Conservation (phyloP, 2,329 filamentous ascomycete genomes). For the Amesomyces nigricolor region DNA sequence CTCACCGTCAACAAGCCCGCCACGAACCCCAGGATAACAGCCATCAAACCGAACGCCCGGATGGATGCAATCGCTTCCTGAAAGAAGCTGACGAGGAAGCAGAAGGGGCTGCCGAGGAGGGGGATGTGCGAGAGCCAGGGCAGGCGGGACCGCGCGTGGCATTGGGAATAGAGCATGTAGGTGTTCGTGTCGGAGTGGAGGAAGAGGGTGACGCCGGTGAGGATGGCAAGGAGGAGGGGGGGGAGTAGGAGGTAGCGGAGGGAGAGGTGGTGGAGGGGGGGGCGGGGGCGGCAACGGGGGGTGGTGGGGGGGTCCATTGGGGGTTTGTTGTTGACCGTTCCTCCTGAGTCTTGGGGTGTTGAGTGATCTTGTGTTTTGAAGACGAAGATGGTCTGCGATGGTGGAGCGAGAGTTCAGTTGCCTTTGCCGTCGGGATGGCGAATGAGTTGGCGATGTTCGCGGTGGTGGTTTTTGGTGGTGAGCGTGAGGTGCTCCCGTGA, state of each 20-base stretch:
- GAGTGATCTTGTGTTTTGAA: too few species aligned
- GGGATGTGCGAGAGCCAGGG: constrained; percentile 41
- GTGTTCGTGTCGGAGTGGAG: constrained; percentile 46
- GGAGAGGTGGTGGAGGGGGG: constrained; percentile 48
- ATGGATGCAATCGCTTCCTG: constrained; percentile 36
- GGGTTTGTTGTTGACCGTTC: not conserved
- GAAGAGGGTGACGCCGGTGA: constrained; percentile 40
- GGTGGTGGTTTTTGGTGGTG: too few species aligned
- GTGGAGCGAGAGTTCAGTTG: too few species aligned
- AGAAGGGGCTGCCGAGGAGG: constrained; percentile 41
- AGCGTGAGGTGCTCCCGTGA: not conserved
- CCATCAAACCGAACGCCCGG: constrained; percentile 39
- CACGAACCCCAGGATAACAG: constrained; percentile 40
- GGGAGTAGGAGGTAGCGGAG: constrained; percentile 48
- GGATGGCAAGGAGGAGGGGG: constrained; percentile 42
- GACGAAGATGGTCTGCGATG: too few species aligned
- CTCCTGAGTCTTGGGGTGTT: too few species aligned
- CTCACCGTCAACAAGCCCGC: constrained; percentile 44
- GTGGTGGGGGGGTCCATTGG: constrained; percentile 17
- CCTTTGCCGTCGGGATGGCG: too few species aligned
- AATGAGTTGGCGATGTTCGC: too few species aligned
- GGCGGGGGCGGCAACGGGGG: constrained; percentile 26
- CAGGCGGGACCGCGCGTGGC: constrained; percentile 43
- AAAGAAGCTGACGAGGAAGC: constrained; percentile 49
- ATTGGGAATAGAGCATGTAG: constrained; percentile 49